Evolutionary conservation across 805 yeast genomes (phyloP).

Genomic region (Pichia membranifaciens): DNA sequence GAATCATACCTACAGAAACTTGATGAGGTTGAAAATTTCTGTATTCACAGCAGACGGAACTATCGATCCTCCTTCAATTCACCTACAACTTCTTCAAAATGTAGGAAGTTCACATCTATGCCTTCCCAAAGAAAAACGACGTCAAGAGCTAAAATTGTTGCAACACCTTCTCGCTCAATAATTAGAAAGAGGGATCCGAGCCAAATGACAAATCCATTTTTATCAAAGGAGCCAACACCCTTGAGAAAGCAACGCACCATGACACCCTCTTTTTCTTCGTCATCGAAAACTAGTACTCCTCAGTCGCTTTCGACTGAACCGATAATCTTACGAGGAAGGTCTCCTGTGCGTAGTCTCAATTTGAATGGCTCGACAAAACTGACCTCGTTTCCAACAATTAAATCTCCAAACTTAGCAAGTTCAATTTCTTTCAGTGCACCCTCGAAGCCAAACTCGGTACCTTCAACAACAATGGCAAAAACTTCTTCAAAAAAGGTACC

Average conservation of each 20-base stretch:
- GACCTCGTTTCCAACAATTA: not conserved
- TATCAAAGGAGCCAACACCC: conserved; percentile 14
- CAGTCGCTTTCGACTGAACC: conserved; percentile 4
- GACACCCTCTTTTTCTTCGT: not conserved
- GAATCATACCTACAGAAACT: conserved; percentile 36
- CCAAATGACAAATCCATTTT: conserved; percentile 24
- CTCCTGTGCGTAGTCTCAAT: conserved; percentile 5
- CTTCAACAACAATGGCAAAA: not conserved
- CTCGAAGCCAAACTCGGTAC: not conserved
- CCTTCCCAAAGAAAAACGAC: not conserved
- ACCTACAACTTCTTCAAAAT: conserved; percentile 4
- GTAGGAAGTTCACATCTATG: not conserved
- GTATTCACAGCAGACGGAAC: conserved; percentile 12
- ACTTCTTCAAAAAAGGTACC: no score
- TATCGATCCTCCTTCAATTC: conserved; percentile 10
- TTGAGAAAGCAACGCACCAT: conserved; percentile 1
- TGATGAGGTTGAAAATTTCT: conserved; percentile 20
- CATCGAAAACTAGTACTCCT: not conserved
- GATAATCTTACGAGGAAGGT: conserved; percentile 1
- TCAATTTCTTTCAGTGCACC: not conserved
- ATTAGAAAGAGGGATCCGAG: conserved; percentile 17
- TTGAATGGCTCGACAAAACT: conserved; percentile 7
- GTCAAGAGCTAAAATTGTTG: not conserved
- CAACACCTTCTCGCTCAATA: conserved; percentile 17
- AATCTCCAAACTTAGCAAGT: not conserved